Evolutionary conservation across 371 early-diverging fungal genomes (phyloP).

Genomic region (Blyttiomyces sp.): DNA sequence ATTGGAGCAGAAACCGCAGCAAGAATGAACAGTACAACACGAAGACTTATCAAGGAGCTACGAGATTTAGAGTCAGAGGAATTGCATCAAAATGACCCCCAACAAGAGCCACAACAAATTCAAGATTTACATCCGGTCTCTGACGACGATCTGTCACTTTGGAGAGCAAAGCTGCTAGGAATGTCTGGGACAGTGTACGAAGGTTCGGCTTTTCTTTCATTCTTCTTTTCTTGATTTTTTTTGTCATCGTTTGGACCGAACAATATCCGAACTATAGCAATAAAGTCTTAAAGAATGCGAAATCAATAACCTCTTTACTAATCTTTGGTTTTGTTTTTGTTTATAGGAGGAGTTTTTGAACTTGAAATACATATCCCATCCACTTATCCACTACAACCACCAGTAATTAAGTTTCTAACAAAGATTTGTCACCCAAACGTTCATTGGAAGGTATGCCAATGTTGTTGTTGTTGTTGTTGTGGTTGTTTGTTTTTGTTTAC

Average conservation of each 20-base stretch:
- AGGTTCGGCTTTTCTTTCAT: constrained; percentile 36
- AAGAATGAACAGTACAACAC: too few species aligned
- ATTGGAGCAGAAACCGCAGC: too few species aligned
- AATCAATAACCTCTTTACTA: constrained; percentile 17
- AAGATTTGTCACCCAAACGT: constrained; percentile 54
- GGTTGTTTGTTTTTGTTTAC: not conserved
- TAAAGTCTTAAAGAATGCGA: too few species aligned
- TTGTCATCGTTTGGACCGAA: too few species aligned
- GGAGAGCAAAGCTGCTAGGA: constrained; percentile 80
- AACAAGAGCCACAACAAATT: too few species aligned
- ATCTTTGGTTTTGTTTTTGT: not conserved
- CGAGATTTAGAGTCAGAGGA: too few species aligned
- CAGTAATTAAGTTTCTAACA: constrained; percentile 45
- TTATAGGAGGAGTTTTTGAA: constrained; percentile 49
- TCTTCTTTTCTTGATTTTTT: not conserved
- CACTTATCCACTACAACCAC: constrained; percentile 63
- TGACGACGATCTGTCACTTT: constrained; percentile 79
- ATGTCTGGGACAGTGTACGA: constrained; percentile 72
- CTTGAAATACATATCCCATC: constrained; percentile 54
- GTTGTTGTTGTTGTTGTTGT: not conserved
- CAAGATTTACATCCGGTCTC: constrained; percentile 54
- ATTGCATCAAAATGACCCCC: too few species aligned
- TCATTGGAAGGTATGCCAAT: constrained; percentile 39
- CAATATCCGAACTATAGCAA: too few species aligned
- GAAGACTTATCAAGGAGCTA: too few species aligned